Base-by-base conservation (phyloP, 2,329 filamentous ascomycete genomes). In the Trichoderma aggressivum region DNA sequence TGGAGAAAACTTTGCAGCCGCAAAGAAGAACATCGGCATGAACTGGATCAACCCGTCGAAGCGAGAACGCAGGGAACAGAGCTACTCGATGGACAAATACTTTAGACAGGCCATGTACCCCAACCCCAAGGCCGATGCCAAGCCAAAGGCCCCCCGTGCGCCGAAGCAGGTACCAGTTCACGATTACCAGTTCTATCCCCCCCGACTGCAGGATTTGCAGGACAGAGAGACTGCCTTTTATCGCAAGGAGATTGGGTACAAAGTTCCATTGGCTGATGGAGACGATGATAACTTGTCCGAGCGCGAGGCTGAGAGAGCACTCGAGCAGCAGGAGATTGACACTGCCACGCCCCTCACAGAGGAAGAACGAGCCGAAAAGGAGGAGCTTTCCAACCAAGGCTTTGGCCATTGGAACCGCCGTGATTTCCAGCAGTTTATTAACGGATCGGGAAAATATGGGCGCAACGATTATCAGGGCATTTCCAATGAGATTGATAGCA, bases 31-130 rank as follows among this genome's bases (percentile, higher is more conserved):
- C 63, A 93, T 98, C 74, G 94, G 93, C 62, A 88, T 98, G 74
- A 94, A 86, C 78, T 99, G 97, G 97, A 99, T 99, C 84, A 97
- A 99, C 77, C 97, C 96, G 2, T 91, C 95, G 18, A 99, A 99
- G 86, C 94, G 96, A 81, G 97, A 99, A 83, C 93, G 96, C 77
- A 99, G 98, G 81, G 95, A 98, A 79, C 94, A 98, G 79, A 94
- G 94, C 6, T 99, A 99, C 80, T 98, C 95, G 0, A 97, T 99
- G 85, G 97, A 99, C 80, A 97, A 98, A 81, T 99, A 99, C 83
- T 99, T 98, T 83, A 92, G 95, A 75, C 91, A 97, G 77, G 93
- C 94, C 11, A 88, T 99, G 78, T 92, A 92, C 76, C 86, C 86
- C 12, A 87, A 89, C 43, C 96, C 93, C 90, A 94, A 81, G 89